Percentiles rank a stretch among this genome's conserved stretches.
phyloP scores from a whole-genome alignment of 352 stramenopile species.

The Phytophthora chlamydospora region DNA sequence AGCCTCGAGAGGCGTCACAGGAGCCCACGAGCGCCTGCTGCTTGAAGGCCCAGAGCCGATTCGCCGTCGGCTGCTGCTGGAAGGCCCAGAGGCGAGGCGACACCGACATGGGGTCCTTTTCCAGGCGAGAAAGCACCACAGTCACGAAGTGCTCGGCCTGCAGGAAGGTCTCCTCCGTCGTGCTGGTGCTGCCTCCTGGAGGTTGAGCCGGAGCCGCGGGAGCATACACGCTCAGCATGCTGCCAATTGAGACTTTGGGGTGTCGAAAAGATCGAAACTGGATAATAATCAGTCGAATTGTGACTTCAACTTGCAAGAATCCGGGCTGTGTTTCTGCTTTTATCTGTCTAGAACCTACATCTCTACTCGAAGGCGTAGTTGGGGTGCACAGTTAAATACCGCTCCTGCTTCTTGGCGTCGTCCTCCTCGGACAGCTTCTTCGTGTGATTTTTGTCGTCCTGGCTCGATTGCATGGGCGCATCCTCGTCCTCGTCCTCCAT shows the following conservation, averaged over 20 bases:
- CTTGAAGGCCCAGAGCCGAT: constrained; percentile 59
- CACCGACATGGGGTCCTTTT: constrained; percentile 54
- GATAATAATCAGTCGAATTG: not conserved
- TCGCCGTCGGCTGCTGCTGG: constrained; percentile 41
- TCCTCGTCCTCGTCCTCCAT: constrained; percentile 61
- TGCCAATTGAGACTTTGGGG: constrained; percentile 9
- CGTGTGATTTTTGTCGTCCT: constrained; percentile 26
- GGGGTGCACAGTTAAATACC: constrained; percentile 81
- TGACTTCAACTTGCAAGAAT: constrained; percentile 7
- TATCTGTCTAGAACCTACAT: not conserved
- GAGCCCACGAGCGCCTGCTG: constrained; percentile 67
- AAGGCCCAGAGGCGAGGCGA: constrained; percentile 53
- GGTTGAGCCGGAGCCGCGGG: constrained; percentile 6
- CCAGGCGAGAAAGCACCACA: constrained; percentile 61
- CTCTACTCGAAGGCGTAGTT: constrained; percentile 77
- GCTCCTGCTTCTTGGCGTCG: constrained; percentile 66
- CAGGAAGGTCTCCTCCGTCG: constrained; percentile 41
- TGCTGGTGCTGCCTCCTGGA: constrained; percentile 26
- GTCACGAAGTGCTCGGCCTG: constrained; percentile 62
- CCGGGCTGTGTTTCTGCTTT: not conserved
- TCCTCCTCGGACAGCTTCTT: constrained; percentile 54
- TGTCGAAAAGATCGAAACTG: constrained; percentile 18
- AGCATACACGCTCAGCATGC: constrained; percentile 22
- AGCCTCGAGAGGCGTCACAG: constrained; percentile 59
- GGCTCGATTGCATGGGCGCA: constrained; percentile 21